Evolutionary conservation across 371 early-diverging fungal species (phyloP).

Genomic region (Umbelopsis sp.): DNA sequence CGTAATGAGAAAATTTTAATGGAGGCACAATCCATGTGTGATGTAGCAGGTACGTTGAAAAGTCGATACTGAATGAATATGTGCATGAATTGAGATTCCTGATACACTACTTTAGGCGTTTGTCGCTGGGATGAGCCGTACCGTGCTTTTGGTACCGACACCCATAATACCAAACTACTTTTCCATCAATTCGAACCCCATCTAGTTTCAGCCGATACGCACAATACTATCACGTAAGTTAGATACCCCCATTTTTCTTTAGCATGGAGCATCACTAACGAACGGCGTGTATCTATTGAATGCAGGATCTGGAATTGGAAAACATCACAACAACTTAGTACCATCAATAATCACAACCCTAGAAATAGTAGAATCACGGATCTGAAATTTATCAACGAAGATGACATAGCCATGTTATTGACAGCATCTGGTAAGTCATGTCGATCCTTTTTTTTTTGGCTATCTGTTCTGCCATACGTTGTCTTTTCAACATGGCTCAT

Average conservation of each 20-base stretch:
- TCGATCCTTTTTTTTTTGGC: neutral
- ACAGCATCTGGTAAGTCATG: constrained; percentile 70
- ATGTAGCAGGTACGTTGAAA: constrained; percentile 37
- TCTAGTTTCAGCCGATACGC: constrained; percentile 72
- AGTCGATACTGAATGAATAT: neutral
- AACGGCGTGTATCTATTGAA: neutral
- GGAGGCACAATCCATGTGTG: constrained; percentile 59
- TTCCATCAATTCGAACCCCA: constrained; percentile 85
- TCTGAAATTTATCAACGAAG: constrained; percentile 89
- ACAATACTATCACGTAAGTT: constrained; percentile 52
- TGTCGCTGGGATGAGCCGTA: constrained; percentile 68
- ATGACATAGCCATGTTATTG: constrained; percentile 80
- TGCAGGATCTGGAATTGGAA: constrained; percentile 82
- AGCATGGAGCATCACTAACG: neutral
- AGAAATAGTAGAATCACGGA: constrained; percentile 71
- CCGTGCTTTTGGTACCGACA: constrained; percentile 62
- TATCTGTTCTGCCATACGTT: no score
- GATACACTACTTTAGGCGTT: constrained; percentile 28
- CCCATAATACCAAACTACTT: constrained; percentile 54
- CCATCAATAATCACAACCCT: constrained; percentile 73
- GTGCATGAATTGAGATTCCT: neutral
- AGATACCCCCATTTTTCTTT: neutral
- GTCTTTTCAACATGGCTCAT: no score
- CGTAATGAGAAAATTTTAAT: constrained; percentile 73
- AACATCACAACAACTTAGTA: constrained; percentile 61